phyloP scores from a whole-genome alignment of 2,329 filamentous ascomycete species.

The Raffaelea albimanens region DNA sequence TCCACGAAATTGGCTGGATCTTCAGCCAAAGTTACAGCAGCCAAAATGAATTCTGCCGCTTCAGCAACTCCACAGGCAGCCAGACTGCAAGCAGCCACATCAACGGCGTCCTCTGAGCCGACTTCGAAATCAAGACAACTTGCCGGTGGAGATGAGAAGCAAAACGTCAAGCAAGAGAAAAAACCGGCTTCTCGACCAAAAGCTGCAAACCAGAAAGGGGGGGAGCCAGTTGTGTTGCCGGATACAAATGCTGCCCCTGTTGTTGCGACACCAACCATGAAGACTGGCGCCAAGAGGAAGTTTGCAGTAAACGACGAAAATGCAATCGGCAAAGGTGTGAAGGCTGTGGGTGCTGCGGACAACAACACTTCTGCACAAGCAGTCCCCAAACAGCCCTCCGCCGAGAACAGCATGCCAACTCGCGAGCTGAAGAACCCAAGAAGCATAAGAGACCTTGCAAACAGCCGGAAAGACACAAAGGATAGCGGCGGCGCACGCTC shows the following conservation, averaged over 20 bases:
- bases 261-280: conserved; percentile 15
- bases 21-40: conserved; percentile 24
- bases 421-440: conserved; percentile 25
- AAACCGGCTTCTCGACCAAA: neutral
- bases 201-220: neutral
- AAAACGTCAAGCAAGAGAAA: conserved; percentile 1
- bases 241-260: neutral
- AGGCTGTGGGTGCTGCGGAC: conserved; percentile 15
- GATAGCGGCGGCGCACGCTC: no score
- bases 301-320: conserved; percentile 45
- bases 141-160: neutral
- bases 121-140: neutral
- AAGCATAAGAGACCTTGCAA: conserved; percentile 36
- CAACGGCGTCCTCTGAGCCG: neutral
- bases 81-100: neutral
- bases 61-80: neutral
- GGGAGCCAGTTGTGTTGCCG: neutral
- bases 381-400: neutral
- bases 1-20: conserved; percentile 18
- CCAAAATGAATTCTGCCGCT: neutral
- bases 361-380: no score
- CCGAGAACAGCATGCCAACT: conserved; percentile 7
- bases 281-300: conserved; percentile 49
- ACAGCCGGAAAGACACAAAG: conserved; percentile 27
- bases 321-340: conserved; percentile 24